Conservation (phyloP, 192 early-diverging fungal species). For the Lobosporangium transversale region DNA sequence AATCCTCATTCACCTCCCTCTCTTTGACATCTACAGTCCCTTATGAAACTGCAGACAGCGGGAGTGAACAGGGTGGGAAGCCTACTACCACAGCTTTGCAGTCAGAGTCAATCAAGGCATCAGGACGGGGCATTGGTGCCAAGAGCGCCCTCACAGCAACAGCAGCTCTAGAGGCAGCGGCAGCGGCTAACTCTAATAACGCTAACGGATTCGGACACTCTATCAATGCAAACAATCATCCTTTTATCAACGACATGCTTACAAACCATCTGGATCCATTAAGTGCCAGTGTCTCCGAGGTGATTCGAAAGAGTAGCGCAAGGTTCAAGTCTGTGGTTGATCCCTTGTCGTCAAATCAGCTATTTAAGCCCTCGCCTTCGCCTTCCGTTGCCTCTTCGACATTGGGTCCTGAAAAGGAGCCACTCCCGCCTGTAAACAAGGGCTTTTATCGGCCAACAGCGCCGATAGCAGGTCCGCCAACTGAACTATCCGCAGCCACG, state of each 20-base stretch:
- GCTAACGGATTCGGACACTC: background rate
- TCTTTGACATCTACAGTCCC: background rate
- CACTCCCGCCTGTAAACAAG: background rate
- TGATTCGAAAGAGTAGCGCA: constrained; percentile 38
- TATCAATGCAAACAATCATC: background rate
- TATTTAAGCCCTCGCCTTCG: constrained; percentile 11
- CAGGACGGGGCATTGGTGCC: constrained; percentile 21
- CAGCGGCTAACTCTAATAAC: background rate
- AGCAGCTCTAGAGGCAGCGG: constrained; percentile 41
- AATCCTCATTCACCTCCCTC: too few relatives aligned
- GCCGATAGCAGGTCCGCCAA: background rate
- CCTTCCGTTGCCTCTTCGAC: too few relatives aligned
- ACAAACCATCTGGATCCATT: constrained; percentile 36
- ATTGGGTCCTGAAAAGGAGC: background rate
- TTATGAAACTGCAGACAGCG: background rate
- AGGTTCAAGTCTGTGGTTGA: constrained; percentile 36
- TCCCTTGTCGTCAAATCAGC: constrained; percentile 16
- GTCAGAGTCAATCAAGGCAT: constrained; percentile 10
- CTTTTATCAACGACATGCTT: constrained; percentile 32
- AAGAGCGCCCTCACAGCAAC: constrained; percentile 29
- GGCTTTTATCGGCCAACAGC: background rate
- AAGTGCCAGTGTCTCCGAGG: constrained; percentile 33
- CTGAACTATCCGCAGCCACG: background rate
- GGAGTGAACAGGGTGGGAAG: background rate
- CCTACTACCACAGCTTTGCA: too few relatives aligned